phyloP scores from a whole-genome alignment of 768 basidiomycete species.

The Mycena olivaceomarginata region DNA sequence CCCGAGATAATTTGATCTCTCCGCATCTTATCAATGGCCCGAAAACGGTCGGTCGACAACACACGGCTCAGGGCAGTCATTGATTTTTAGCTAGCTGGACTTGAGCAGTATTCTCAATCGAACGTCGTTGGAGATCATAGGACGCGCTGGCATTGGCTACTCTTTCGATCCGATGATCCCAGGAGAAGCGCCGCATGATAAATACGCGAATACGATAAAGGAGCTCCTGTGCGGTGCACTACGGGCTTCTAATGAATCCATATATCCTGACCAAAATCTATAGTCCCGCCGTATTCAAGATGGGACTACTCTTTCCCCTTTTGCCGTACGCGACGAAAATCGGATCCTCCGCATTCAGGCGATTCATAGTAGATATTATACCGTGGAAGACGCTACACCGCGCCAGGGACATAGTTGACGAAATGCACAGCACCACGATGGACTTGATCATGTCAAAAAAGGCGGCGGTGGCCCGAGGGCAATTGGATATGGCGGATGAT shows the following conservation, averaged over 20 bases:
- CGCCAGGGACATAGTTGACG: not conserved
- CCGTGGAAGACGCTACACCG: slow-evolving; percentile 3
- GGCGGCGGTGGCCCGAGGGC: not conserved
- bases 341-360: not conserved
- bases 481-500: not conserved
- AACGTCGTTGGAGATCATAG: not conserved
- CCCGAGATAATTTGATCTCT: not conserved
- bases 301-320: not conserved
- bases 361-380: not conserved
- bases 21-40: not conserved
- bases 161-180: slow-evolving; percentile 22
- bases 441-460: not conserved
- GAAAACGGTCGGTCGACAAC: not conserved
- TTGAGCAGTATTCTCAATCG: not conserved
- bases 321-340: not conserved
- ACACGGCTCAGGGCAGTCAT: not conserved
- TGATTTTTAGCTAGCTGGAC: not conserved
- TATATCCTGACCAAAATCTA: not conserved
- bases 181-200: not conserved
- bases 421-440: not conserved
- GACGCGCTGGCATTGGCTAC: slow-evolving; percentile 11
- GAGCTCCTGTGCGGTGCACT: not conserved
- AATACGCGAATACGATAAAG: not conserved
- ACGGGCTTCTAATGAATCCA: not conserved
- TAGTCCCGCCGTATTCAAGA: not conserved